These are phyloP conservation scores for Linnemannia zychae DNA, from an alignment of 192 early-diverging fungal genomes.

Conservation along the genomic window DNA sequence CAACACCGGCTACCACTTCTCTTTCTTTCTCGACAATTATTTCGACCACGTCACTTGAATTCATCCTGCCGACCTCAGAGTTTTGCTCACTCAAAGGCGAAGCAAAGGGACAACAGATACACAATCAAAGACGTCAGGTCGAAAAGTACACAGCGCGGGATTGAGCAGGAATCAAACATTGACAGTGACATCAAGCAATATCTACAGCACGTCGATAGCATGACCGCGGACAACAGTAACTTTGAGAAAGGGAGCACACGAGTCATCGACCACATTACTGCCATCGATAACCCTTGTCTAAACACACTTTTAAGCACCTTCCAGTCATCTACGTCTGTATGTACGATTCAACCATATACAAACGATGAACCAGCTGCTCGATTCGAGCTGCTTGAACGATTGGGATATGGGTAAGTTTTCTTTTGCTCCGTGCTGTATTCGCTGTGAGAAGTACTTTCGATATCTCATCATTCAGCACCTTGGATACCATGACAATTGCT, in stretches of 20 bases:
- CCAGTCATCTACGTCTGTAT: not conserved
- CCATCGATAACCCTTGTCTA: not conserved
- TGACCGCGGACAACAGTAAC: not conserved
- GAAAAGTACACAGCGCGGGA: not conserved
- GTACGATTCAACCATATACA: not conserved
- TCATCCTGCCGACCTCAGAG: not conserved
- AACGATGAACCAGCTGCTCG: constrained; percentile 11
- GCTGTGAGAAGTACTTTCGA: not conserved
- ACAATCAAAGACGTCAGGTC: not conserved
- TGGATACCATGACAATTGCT: too few species aligned
- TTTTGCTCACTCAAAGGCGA: not conserved
- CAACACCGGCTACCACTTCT: not conserved
- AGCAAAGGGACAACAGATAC: not conserved
- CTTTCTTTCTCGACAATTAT: not conserved
- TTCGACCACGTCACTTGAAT: not conserved
- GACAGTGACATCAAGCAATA: not conserved
- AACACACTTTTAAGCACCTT: not conserved
- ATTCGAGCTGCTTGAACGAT: constrained; percentile 26
- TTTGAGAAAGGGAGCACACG: not conserved
- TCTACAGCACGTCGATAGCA: not conserved
- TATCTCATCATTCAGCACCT: too few species aligned
- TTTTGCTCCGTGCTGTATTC: not conserved
- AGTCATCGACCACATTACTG: too few species aligned
- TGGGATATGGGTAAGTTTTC: constrained; percentile 29
- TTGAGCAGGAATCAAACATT: not conserved